Conservation (phyloP, 2,329 filamentous ascomycete genomes). For the Fusarium sp. region DNA sequence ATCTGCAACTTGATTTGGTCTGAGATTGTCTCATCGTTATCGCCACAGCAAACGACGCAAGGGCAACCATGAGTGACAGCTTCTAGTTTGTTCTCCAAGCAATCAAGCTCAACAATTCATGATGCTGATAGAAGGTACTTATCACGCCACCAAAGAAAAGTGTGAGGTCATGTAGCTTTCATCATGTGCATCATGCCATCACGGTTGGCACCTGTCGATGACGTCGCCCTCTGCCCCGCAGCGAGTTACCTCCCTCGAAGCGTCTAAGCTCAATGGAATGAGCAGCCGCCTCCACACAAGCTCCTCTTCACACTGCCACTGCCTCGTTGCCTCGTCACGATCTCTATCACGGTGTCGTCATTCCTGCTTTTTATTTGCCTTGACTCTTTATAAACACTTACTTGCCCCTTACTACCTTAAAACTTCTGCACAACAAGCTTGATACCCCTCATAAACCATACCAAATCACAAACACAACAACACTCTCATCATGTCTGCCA, state of each 20-base stretch:
- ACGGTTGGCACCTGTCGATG: constrained; percentile 36
- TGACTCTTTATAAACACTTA: constrained; percentile 32
- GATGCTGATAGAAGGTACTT: constrained; percentile 25
- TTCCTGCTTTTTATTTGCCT: constrained; percentile 22
- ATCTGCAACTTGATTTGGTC: constrained; percentile 27
- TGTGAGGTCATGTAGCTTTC: constrained; percentile 3
- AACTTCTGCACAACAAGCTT: constrained; percentile 21
- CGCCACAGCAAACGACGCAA: constrained; percentile 36
- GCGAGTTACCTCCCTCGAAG: constrained; percentile 39
- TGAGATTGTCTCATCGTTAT: constrained; percentile 37
- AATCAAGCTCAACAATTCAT: constrained; percentile 11
- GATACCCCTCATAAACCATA: constrained; percentile 27
- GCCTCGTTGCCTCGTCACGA: constrained; percentile 40
- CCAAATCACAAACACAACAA: constrained; percentile 20
- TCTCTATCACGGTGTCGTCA: constrained; percentile 37
- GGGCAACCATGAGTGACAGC: constrained; percentile 23
- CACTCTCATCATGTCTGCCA: constrained; percentile 64
- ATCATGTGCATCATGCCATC: constrained; percentile 42
- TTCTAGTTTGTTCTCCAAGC: constrained; percentile 30
- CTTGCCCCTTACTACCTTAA: not conserved
- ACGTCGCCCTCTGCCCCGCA: constrained; percentile 49
- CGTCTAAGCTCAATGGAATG: not conserved
- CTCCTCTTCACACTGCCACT: constrained; percentile 23
- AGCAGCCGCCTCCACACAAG: constrained; percentile 16
- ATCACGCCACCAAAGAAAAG: fast-evolving